Evolutionary conservation across 202 grass and related monocot genomes (phyloP), one percentile per base, ranked within the genome.

Genomic region (Musa balbisiana): DNA sequence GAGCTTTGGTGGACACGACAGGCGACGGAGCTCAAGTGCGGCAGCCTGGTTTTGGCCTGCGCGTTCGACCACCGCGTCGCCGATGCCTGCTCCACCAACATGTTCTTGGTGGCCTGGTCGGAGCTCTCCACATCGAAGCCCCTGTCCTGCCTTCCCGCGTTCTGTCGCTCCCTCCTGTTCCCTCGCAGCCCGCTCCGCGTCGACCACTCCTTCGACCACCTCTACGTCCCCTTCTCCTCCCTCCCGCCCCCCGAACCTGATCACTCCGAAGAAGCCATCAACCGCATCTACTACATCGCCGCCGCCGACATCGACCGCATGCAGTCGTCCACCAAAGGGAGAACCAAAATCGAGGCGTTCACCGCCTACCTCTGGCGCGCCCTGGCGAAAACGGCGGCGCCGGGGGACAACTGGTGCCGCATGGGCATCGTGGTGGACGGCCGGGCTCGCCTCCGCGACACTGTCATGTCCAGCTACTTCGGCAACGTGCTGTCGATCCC

Each of bases 71-170:
- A 98, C 77, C 95, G 91, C 24, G 85, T 92, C 62, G 87, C 88
- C 62, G 95, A 98, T 77, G 95, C 95, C 67, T 98, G 93, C 87
- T 91, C 91, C 22, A 83, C 90, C 88, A 98, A 94, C 87, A 88
- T 94, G 87, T 94, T 93, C 76, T 69, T 92, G 59, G 71, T 89
- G 49, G 81, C 83, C 0, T 98, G 91, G 91, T 87, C 94, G 23
- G 72, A 79, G 1, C 69, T 81, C 6, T 58, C 88, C 64, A 81
- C 77, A 0, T 73, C 71, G 13, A 59, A 70, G 26, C 23, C 62
- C 1, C 1, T 83, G 2, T 62, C 74, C 0, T 19, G 23, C 16
- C 20, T 73, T 3, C 88, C 91, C 25, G 82, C 65, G 21, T 94
- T 94, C 84, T 17, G 60, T 63, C 88, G 88, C 9, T 83, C 94